Evolutionary conservation across 768 basidiomycete species (phyloP).

Genomic region (Kwoniella mangroviensis): DNA sequence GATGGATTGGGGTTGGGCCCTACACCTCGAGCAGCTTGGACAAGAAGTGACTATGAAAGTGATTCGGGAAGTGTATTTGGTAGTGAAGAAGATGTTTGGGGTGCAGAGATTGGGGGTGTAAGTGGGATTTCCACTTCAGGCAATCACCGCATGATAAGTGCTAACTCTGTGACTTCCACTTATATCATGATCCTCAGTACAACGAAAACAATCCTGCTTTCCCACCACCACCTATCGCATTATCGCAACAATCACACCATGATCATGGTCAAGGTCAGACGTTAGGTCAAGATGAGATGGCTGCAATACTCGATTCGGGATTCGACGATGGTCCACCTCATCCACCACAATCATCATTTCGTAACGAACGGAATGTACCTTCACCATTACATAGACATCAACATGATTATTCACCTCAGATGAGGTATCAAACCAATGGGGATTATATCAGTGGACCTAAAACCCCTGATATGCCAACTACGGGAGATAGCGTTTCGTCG

Average conservation of each 20-base stretch:
- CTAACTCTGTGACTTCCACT: too few relatives aligned
- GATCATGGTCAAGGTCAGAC: constrained; percentile 56
- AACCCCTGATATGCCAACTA: constrained; percentile 35
- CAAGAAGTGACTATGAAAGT: constrained; percentile 46
- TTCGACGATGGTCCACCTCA: constrained; percentile 73
- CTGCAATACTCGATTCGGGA: constrained; percentile 88
- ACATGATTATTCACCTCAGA: constrained; percentile 25
- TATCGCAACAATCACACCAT: constrained; percentile 59
- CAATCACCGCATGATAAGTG: too few relatives aligned
- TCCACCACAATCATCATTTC: constrained; percentile 53
- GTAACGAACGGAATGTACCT: constrained; percentile 20
- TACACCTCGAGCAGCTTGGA: constrained; percentile 30
- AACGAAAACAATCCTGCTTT: constrained; percentile 79
- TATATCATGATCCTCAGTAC: constrained; percentile 60
- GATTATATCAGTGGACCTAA: constrained; percentile 1
- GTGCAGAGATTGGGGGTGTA: constrained; percentile 81
- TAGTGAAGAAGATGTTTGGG: constrained; percentile 91
- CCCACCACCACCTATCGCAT: constrained; percentile 81
- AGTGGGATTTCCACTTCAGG: constrained; percentile 21
- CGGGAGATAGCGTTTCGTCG: constrained; percentile 37
- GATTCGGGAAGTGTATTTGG: constrained; percentile 80
- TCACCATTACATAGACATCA: constrained; percentile 34
- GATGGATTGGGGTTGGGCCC: constrained; percentile 33
- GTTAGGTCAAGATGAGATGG: constrained; percentile 75
- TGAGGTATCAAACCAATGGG: constrained; percentile 11